A percentile compares a stretch with the other conserved stretches of the same genome.
Conservation (phyloP, 2,329 filamentous ascomycete genomes). For the Scedosporium boydii region DNA sequence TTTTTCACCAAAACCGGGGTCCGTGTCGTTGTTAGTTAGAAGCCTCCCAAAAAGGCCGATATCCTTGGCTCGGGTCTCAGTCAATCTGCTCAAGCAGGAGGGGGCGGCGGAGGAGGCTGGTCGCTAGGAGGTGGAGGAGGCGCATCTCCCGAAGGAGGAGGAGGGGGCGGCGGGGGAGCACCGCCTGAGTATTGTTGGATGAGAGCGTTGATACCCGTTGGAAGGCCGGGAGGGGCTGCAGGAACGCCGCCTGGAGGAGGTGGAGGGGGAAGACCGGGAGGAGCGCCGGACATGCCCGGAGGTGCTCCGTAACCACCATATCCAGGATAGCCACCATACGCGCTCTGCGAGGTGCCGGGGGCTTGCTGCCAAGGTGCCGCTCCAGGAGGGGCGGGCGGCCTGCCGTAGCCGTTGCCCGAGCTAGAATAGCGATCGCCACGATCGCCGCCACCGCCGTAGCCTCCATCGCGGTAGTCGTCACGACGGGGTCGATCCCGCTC, state of each 20-base stretch:
- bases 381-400: slow-evolving; percentile 22
- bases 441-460: slow-evolving; percentile 14
- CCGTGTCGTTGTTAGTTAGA: background rate
- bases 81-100: slow-evolving; percentile 30
- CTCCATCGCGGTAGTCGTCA: slow-evolving; percentile 31
- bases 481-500: slow-evolving; percentile 23
- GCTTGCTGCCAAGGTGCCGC: slow-evolving; percentile 53
- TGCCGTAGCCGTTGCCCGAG: slow-evolving; percentile 17
- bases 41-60: background rate
- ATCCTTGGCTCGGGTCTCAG: background rate
- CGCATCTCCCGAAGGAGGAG: slow-evolving; percentile 43
- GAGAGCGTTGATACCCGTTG: slow-evolving; percentile 51
- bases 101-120: slow-evolving; percentile 55
- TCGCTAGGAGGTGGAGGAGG: slow-evolving; percentile 48
- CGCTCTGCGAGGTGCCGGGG: slow-evolving; percentile 33
- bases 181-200: slow-evolving; percentile 56
- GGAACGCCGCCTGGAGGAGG: slow-evolving; percentile 32
- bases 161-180: slow-evolving; percentile 41
- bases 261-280: slow-evolving; percentile 27
- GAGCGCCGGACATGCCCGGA: slow-evolving; percentile 37
- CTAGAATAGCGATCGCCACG: slow-evolving; percentile 15
- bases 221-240: slow-evolving; percentile 42
- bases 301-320: slow-evolving; percentile 43
- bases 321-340: slow-evolving; percentile 43
- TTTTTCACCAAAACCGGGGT: no score